These are phyloP conservation scores for Colletotrichum tabaci DNA, from an alignment of 2,329 filamentous ascomycete species.

Conservation along the genomic window DNA sequence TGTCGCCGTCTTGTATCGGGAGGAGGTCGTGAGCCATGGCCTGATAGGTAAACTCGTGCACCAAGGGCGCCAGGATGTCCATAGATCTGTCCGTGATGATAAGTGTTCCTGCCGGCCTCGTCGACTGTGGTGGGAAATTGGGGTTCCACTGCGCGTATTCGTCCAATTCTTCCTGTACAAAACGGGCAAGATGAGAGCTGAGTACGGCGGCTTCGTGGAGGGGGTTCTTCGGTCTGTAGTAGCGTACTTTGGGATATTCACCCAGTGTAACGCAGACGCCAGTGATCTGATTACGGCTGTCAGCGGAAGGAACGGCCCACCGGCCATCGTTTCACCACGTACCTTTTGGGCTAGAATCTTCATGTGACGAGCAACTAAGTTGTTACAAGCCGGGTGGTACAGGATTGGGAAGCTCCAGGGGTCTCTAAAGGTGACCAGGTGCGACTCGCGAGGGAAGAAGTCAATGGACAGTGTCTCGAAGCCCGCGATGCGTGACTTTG, in stretches of 20 bases:
- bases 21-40: constrained; percentile 97
- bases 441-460: constrained; percentile 91
- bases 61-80: constrained; percentile 87
- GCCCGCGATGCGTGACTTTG: constrained; percentile 81
- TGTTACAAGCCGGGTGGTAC: constrained; percentile 92
- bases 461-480: constrained; percentile 89
- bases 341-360: constrained; percentile 91
- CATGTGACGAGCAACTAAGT: constrained; percentile 86
- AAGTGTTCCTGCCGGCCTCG: constrained; percentile 84
- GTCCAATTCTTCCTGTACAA: constrained; percentile 93
- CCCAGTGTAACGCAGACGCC: constrained; percentile 92
- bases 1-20: constrained; percentile 89
- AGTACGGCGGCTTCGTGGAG: constrained; percentile 91
- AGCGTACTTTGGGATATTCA: constrained; percentile 93
- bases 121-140: constrained; percentile 85
- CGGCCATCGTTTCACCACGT: constrained; percentile 42
- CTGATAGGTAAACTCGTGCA: constrained; percentile 99
- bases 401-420: constrained; percentile 96
- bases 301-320: constrained; percentile 27
- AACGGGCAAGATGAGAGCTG: constrained; percentile 88
- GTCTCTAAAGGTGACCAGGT: constrained; percentile 91
- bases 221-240: constrained; percentile 83
- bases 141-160: constrained; percentile 87
- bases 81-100: constrained; percentile 93
- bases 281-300: constrained; percentile 72